Conservation (phyloP, 345 rosid species). For the Noccaea caerulescens region DNA sequence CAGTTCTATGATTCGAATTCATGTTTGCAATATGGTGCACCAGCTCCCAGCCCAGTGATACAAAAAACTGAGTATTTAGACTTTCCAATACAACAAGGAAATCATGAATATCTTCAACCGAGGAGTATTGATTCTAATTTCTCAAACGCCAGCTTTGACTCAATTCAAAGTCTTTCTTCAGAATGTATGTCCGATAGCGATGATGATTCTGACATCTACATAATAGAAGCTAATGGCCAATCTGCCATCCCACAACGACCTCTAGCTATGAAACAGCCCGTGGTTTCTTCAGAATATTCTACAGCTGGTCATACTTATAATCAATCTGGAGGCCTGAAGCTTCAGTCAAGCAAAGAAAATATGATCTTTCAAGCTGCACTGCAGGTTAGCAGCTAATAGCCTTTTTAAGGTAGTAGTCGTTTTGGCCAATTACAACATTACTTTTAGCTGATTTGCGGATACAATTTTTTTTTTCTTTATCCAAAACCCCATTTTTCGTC, state of each 20-base stretch:
- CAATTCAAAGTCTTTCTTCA: constrained; percentile 66
- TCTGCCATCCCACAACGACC: constrained; percentile 50
- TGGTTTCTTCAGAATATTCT: constrained; percentile 40
- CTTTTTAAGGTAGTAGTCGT: not conserved
- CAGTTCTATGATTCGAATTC: constrained; percentile 39
- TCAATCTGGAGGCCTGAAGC: constrained; percentile 49
- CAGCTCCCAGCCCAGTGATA: constrained; percentile 41
- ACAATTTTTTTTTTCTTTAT: not conserved
- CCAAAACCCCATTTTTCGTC: not conserved
- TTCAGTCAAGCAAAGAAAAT: constrained; percentile 58
- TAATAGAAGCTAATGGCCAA: constrained; percentile 76
- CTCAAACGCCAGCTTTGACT: constrained; percentile 66
- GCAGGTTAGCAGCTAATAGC: constrained; percentile 59
- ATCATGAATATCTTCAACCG: constrained; percentile 42
- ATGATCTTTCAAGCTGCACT: constrained; percentile 66
- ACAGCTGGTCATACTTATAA: constrained; percentile 39
- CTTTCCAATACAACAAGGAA: constrained; percentile 47
- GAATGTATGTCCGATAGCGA: constrained; percentile 62
- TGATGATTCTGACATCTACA: constrained; percentile 75
- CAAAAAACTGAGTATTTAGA: constrained; percentile 42
- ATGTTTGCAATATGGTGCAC: constrained; percentile 44
- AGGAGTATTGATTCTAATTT: constrained; percentile 47
- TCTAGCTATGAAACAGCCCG: constrained; percentile 39
- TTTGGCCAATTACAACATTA: not conserved
- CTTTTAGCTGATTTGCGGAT: constrained; percentile 1